phyloP scores from a whole-genome alignment of 2,329 filamentous ascomycete genomes.

The Neonectria neomacrospora region DNA sequence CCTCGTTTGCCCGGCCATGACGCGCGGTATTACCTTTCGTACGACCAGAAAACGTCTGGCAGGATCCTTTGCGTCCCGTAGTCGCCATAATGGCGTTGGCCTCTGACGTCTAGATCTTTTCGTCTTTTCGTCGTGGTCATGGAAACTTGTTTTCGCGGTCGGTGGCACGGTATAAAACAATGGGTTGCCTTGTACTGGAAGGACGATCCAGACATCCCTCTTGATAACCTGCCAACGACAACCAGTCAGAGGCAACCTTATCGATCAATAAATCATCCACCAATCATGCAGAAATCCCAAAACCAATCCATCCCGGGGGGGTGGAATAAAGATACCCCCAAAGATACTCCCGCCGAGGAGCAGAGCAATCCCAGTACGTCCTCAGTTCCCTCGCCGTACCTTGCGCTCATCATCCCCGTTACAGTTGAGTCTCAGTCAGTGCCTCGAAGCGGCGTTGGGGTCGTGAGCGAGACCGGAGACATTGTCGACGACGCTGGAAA shows the following conservation, averaged over 20 bases:
- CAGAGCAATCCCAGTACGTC: constrained; percentile 48
- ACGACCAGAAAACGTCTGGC: constrained; percentile 31
- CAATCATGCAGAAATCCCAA: constrained; percentile 44
- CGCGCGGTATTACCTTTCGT: constrained; percentile 40
- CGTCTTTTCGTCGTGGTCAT: not conserved
- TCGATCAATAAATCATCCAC: constrained; percentile 7
- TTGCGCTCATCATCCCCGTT: constrained; percentile 43
- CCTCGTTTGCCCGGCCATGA: constrained; percentile 37
- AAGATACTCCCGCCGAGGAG: constrained; percentile 41
- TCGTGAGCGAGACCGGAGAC: constrained; percentile 58
- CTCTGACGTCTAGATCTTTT: constrained; percentile 40
- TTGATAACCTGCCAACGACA: not conserved
- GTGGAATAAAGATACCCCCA: constrained; percentile 47
- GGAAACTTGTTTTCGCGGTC: constrained; percentile 8
- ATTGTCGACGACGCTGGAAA: constrained; percentile 58
- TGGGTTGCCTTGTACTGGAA: not conserved
- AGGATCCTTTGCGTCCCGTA: constrained; percentile 30
- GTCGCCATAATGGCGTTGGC: constrained; percentile 30
- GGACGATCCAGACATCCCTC: not conserved
- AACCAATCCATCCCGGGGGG: constrained; percentile 42
- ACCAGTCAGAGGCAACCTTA: not conserved
- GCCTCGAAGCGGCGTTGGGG: constrained; percentile 53
- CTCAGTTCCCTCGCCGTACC: constrained; percentile 34
- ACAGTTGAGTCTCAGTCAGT: constrained; percentile 46
- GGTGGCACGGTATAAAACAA: constrained; percentile 3